Evolutionary conservation across 192 early-diverging fungal genomes (phyloP).

Genomic region (Allomyces macrogynus): DNA sequence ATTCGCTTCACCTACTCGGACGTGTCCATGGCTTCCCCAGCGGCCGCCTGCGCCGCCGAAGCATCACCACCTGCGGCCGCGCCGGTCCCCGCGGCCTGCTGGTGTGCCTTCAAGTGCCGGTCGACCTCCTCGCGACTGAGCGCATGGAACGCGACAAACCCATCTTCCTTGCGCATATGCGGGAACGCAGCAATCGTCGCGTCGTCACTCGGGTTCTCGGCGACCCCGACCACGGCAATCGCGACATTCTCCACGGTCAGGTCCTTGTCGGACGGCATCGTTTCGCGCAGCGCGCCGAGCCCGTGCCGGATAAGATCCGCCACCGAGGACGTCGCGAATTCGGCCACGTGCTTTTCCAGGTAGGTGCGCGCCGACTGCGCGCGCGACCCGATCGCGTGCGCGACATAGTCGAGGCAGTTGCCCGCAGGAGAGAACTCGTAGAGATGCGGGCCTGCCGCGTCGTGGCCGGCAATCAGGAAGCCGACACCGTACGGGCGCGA

Average conservation of each 20-base stretch:
- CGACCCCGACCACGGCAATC: slow-evolving; percentile 78
- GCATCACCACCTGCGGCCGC: too few species aligned
- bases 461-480: slow-evolving; percentile 70
- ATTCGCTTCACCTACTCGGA: too few species aligned
- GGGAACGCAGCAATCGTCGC: too few species aligned
- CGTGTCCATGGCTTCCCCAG: too few species aligned
- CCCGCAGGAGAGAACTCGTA: slow-evolving; percentile 89
- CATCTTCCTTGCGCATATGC: too few species aligned
- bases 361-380: slow-evolving; percentile 94
- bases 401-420: slow-evolving; percentile 81
- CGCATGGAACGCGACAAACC: too few species aligned
- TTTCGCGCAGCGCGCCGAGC: slow-evolving; percentile 72
- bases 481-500: slow-evolving; percentile 96
- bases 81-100: too few species aligned
- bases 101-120: too few species aligned
- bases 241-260: slow-evolving; percentile 75
- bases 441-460: slow-evolving; percentile 84
- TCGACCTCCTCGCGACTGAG: too few species aligned
- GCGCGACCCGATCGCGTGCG: slow-evolving; percentile 81
- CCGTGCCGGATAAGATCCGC: slow-evolving; percentile 77
- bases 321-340: slow-evolving; percentile 58
- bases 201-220: slow-evolving; percentile 13
- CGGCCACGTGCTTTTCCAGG: slow-evolving; percentile 69
- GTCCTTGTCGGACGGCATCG: slow-evolving; percentile 88
- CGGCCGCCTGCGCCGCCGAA: too few species aligned